A percentile compares a stretch with the other conserved stretches of the same genome.
These are phyloP conservation scores for Helichrysum umbraculigerum DNA, from an alignment of 129 eudicot genomes.

Conservation along the genomic window DNA sequence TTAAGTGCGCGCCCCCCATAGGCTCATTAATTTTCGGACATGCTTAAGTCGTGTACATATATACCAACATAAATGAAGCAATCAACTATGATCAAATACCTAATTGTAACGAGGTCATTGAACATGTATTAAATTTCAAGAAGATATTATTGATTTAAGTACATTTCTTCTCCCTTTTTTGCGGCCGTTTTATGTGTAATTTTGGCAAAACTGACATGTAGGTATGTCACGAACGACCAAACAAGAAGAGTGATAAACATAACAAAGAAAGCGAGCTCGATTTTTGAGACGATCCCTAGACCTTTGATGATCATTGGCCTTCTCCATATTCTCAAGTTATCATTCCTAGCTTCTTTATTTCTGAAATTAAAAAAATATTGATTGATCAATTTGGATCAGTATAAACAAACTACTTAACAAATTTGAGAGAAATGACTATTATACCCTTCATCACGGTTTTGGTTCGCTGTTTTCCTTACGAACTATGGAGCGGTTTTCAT, in stretches of 20 bases:
- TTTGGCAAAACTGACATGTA: conserved; percentile 39
- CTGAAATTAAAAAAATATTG: conserved; percentile 8
- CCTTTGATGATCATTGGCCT: conserved; percentile 75
- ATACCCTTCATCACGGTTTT: conserved; percentile 30
- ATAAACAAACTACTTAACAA: no score
- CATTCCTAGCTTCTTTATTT: conserved; percentile 18
- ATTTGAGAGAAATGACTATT: conserved; percentile 12
- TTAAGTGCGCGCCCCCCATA: no score
- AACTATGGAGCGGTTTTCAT: no score
- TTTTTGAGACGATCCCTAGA: conserved; percentile 70
- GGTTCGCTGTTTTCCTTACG: conserved; percentile 39
- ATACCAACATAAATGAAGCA: background rate
- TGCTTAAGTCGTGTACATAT: no score
- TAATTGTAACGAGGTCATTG: no score
- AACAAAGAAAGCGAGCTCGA: conserved; percentile 60
- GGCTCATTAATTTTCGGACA: no score
- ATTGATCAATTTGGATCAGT: background rate
- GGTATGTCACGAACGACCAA: conserved; percentile 54
- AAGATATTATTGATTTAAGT: conserved; percentile 14
- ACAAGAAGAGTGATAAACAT: conserved; percentile 78
- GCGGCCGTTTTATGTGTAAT: conserved; percentile 53
- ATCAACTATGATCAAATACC: no score
- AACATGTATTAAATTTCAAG: no score
- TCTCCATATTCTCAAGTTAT: conserved; percentile 43
- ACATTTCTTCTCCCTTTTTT: conserved; percentile 56